A percentile compares a stretch with the other conserved stretches of the same genome.
These are phyloP conservation scores for Sporothrix mexicana DNA, from an alignment of 2,329 filamentous ascomycete genomes.

Conservation along the genomic window DNA sequence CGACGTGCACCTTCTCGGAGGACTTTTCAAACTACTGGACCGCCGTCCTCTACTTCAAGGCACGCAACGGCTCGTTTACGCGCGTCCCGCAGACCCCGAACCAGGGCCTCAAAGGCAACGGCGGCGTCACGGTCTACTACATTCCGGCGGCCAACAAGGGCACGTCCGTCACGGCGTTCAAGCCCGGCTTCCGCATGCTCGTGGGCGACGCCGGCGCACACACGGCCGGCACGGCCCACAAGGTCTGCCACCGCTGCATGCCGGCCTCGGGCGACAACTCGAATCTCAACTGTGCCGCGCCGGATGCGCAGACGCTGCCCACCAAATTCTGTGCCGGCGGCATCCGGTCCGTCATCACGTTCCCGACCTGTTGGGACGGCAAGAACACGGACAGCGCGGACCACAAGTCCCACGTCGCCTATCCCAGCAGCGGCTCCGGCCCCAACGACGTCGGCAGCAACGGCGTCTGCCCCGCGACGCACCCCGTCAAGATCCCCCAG, in stretches of 20 bases:
- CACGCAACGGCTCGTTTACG: slow-evolving; percentile 51
- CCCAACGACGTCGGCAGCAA: slow-evolving; percentile 48
- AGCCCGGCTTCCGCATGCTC: slow-evolving; percentile 55
- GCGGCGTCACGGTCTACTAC: slow-evolving; percentile 53
- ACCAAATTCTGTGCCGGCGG: slow-evolving; percentile 47
- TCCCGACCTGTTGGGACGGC: slow-evolving; percentile 57
- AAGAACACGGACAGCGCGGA: slow-evolving; percentile 52
- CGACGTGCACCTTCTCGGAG: slow-evolving; percentile 52
- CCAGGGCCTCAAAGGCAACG: slow-evolving; percentile 53
- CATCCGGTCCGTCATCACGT: slow-evolving; percentile 51
- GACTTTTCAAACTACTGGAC: slow-evolving; percentile 57
- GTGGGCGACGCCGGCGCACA: slow-evolving; percentile 52
- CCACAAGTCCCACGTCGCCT: slow-evolving; percentile 45
- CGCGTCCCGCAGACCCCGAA: slow-evolving; percentile 53
- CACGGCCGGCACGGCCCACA: slow-evolving; percentile 48
- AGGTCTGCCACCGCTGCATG: slow-evolving; percentile 56
- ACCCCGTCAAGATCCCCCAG: slow-evolving; percentile 56
- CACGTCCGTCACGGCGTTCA: slow-evolving; percentile 47
- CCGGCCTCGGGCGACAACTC: slow-evolving; percentile 49
- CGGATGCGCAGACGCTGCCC: slow-evolving; percentile 57
- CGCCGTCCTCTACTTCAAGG: slow-evolving; percentile 54
- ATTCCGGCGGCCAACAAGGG: slow-evolving; percentile 48
- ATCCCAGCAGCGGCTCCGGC: slow-evolving; percentile 49
- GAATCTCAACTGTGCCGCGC: slow-evolving; percentile 55
- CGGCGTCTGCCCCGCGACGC: slow-evolving; percentile 53